Conservation (phyloP, 306 rosid species). For the Quercus bicolor region DNA sequence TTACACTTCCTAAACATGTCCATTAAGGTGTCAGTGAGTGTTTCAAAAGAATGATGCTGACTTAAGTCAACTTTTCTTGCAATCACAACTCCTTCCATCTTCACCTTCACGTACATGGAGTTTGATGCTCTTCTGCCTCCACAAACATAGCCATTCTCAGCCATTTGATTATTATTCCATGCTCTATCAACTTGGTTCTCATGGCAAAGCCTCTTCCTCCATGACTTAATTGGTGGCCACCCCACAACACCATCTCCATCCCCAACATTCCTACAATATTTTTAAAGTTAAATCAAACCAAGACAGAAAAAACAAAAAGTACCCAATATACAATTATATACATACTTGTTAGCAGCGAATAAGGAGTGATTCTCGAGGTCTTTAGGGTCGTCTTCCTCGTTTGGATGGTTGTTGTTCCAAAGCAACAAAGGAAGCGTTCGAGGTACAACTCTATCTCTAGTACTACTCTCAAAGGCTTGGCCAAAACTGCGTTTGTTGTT, state of each 20-base stretch:
- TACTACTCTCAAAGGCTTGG: conserved; percentile 23
- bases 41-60: conserved; percentile 41
- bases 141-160: conserved; percentile 15
- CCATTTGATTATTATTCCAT: conserved; percentile 6
- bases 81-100: conserved; percentile 88
- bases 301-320: not conserved
- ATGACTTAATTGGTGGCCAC: conserved; percentile 71
- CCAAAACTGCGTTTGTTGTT: conserved; percentile 36
- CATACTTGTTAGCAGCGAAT: conserved; percentile 20
- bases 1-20: conserved; percentile 68
- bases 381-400: conserved; percentile 25
- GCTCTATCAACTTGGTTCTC: not conserved
- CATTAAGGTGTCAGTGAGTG: conserved; percentile 53
- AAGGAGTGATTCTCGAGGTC: not conserved
- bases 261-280: conserved; percentile 31
- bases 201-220: conserved; percentile 48
- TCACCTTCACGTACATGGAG: conserved; percentile 63
- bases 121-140: conserved; percentile 19
- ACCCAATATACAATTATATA: not conserved
- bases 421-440: conserved; percentile 61
- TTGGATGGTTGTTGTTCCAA: conserved; percentile 37
- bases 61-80: conserved; percentile 68
- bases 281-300: not conserved
- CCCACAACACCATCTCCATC: conserved; percentile 47
- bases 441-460: conserved; percentile 18